These are phyloP conservation scores for Lippia alba DNA, from an alignment of 305 asterid genomes.

Conservation along the genomic window DNA sequence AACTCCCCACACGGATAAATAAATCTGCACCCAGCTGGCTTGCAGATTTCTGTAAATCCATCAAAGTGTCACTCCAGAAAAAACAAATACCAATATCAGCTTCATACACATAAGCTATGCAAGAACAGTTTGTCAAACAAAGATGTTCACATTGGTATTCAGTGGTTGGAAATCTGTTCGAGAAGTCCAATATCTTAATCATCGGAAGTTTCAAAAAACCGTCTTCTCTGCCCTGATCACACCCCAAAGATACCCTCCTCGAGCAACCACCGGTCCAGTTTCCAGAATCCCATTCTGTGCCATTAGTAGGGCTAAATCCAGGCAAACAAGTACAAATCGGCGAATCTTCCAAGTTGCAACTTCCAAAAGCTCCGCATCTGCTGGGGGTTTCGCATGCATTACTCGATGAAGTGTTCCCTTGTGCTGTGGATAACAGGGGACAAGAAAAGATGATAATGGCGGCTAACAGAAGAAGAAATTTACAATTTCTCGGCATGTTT, in stretches of 20 bases:
- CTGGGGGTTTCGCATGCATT: conserved; percentile 47
- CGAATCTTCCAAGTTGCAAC: conserved; percentile 39
- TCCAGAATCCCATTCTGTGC: conserved; percentile 53
- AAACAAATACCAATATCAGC: conserved; percentile 48
- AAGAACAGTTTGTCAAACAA: conserved; percentile 61
- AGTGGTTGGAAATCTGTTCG: conserved; percentile 34
- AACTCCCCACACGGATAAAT: not conserved
- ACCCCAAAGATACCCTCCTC: conserved; percentile 41
- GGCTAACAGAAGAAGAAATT: conserved; percentile 12
- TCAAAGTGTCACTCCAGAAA: conserved; percentile 50
- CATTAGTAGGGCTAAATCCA: conserved; percentile 49
- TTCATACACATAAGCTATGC: conserved; percentile 61
- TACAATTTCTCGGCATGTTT: conserved; percentile 20
- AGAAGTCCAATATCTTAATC: conserved; percentile 53
- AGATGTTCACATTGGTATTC: conserved; percentile 42
- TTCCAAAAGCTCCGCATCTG: conserved; percentile 50
- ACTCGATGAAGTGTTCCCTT: conserved; percentile 36
- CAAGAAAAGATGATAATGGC: conserved; percentile 8
- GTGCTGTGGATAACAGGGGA: conserved; percentile 41
- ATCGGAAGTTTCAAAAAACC: conserved; percentile 47
- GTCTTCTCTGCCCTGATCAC: conserved; percentile 42
- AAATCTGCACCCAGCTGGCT: conserved; percentile 23
- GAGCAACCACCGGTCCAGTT: conserved; percentile 61
- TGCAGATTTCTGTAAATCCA: conserved; percentile 47
- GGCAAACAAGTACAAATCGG: conserved; percentile 53